These are phyloP conservation scores for Phalaenopsis hybrid DNA, from an alignment of 116 monocot genomes.

Conservation along the genomic window DNA sequence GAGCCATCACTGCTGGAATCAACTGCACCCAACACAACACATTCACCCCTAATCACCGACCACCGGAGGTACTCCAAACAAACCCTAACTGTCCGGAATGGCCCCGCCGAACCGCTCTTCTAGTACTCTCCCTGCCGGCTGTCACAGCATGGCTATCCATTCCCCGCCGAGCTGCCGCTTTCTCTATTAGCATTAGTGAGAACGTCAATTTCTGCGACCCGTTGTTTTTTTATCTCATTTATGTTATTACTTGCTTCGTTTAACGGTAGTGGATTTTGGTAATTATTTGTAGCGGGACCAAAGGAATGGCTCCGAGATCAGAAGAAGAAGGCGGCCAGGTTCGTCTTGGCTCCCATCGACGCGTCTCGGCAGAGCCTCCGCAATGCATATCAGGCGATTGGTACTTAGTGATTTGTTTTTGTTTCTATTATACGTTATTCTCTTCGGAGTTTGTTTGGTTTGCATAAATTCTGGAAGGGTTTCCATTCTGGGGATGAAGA, in stretches of 20 bases:
- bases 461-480: too few relatives aligned
- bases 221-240: neutral
- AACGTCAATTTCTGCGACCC: neutral
- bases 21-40: neutral
- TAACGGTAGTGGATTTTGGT: neutral
- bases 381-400: slow-evolving; percentile 39
- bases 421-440: too few relatives aligned
- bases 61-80: neutral
- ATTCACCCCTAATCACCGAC: neutral
- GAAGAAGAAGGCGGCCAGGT: slow-evolving; percentile 85
- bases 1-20: neutral
- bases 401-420: slow-evolving; percentile 11
- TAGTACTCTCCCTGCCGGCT: slow-evolving; percentile 41
- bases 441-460: too few relatives aligned
- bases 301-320: slow-evolving; percentile 93
- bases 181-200: slow-evolving; percentile 57
- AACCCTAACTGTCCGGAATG: neutral
- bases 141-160: slow-evolving; percentile 11
- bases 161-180: slow-evolving; percentile 21
- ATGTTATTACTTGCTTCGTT: neutral
- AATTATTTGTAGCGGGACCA: slow-evolving; percentile 61
- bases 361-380: slow-evolving; percentile 63
- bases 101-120: slow-evolving; percentile 44
- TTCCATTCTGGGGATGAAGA: too few relatives aligned
- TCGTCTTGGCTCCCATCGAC: slow-evolving; percentile 80